Evolutionary conservation across 352 stramenopile genomes (phyloP).

Genomic region (Pythium aphanidermatum): DNA sequence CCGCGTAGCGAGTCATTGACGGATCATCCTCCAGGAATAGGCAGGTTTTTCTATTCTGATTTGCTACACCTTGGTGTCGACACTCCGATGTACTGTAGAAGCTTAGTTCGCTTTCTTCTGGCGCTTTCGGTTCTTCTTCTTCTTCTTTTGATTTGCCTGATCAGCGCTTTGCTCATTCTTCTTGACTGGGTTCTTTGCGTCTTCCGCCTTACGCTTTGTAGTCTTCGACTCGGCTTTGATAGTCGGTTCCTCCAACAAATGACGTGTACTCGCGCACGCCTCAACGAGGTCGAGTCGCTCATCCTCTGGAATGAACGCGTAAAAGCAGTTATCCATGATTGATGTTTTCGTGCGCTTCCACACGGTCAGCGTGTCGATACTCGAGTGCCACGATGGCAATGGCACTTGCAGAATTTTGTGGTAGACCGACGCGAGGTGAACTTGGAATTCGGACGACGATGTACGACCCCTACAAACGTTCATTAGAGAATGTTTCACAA

Average conservation of each 20-base stretch:
- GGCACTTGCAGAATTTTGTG: conserved; percentile 91
- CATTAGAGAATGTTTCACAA: conserved; percentile 1
- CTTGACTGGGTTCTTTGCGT: neutral
- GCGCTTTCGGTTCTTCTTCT: conserved; percentile 14
- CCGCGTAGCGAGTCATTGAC: too few relatives aligned
- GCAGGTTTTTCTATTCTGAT: too few relatives aligned
- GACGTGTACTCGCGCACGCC: conserved; percentile 53
- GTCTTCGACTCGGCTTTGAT: neutral
- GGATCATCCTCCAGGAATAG: too few relatives aligned
- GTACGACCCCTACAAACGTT: conserved; percentile 70
- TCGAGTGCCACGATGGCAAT: conserved; percentile 91
- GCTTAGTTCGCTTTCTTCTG: conserved; percentile 13
- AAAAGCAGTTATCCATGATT: conserved; percentile 75
- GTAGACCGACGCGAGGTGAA: conserved; percentile 86
- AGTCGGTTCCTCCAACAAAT: conserved; percentile 34
- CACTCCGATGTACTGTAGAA: too few relatives aligned
- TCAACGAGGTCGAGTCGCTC: conserved; percentile 68
- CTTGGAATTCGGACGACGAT: conserved; percentile 90
- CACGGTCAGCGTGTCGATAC: conserved; percentile 89
- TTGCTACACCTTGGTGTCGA: too few relatives aligned
- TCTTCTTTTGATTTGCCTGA: neutral
- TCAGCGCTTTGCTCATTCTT: neutral
- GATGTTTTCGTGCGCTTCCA: conserved; percentile 93
- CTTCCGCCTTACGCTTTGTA: neutral
- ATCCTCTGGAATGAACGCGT: conserved; percentile 69